Evolutionary conservation across 2,329 filamentous ascomycete species (phyloP).

Genomic region (Sclerotiophoma versabilis): DNA sequence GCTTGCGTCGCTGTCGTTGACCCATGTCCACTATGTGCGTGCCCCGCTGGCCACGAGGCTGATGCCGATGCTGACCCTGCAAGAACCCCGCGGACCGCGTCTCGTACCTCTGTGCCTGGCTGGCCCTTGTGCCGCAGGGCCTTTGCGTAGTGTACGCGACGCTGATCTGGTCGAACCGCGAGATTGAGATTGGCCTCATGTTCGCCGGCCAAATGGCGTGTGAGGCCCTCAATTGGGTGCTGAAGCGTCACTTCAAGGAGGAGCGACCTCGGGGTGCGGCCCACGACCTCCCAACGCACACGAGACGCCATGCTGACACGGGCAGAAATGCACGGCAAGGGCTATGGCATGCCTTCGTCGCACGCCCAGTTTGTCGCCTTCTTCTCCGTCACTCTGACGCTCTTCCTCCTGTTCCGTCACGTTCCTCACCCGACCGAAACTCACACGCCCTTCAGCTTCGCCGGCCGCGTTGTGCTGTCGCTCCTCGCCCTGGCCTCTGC

Average conservation of each 20-base stretch:
- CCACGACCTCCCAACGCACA: too few species aligned
- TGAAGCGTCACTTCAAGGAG: constrained; percentile 93
- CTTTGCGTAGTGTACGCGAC: constrained; percentile 90
- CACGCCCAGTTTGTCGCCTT: constrained; percentile 95
- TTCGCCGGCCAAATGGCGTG: constrained; percentile 91
- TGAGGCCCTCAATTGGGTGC: constrained; percentile 85
- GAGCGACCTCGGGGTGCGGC: constrained; percentile 81
- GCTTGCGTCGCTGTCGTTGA: constrained; percentile 88
- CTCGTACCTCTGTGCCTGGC: constrained; percentile 89
- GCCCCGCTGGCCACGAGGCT: background rate
- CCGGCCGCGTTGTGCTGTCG: constrained; percentile 65
- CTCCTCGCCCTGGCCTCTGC: constrained; percentile 51
- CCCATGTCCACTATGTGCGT: constrained; percentile 92
- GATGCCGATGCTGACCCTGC: constrained; percentile 25
- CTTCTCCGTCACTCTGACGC: constrained; percentile 81
- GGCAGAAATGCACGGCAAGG: constrained; percentile 78
- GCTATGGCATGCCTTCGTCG: constrained; percentile 96
- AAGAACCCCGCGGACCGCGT: constrained; percentile 85
- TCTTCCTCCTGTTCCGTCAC: constrained; percentile 87
- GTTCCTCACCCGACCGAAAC: constrained; percentile 55
- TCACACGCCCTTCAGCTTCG: constrained; percentile 64
- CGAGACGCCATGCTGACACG: constrained; percentile 12
- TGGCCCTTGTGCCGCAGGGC: constrained; percentile 91
- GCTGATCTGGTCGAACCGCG: constrained; percentile 87
- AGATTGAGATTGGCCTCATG: constrained; percentile 87